Conservation (phyloP, 116 monocot genomes). For the Trichopus zeylanicus region DNA sequence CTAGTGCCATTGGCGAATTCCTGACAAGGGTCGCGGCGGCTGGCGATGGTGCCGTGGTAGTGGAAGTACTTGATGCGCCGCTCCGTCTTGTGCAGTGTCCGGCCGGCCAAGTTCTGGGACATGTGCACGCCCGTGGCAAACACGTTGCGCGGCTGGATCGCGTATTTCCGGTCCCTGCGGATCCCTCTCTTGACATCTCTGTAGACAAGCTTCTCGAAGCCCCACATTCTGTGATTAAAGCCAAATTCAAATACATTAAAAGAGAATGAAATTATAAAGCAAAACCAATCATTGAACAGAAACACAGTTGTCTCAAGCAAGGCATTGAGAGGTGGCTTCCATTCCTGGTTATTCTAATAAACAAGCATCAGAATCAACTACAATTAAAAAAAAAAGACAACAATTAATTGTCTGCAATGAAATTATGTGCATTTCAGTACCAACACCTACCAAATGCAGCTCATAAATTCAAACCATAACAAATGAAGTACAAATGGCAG, state of each 20-base stretch:
- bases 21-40: constrained; percentile 38
- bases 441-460: too few species aligned
- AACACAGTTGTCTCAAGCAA: too few species aligned
- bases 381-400: too few species aligned
- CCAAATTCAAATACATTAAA: too few species aligned
- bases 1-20: constrained; percentile 30
- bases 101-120: constrained; percentile 54
- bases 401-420: too few species aligned
- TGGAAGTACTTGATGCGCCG: constrained; percentile 62
- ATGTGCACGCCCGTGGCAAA: constrained; percentile 69
- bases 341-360: too few species aligned
- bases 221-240: constrained; percentile 91
- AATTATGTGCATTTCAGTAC: too few species aligned
- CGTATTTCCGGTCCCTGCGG: constrained; percentile 65
- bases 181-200: constrained; percentile 39
- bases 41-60: constrained; percentile 61
- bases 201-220: constrained; percentile 75
- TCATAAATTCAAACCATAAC: neutral
- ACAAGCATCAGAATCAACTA: too few species aligned
- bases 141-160: constrained; percentile 49
- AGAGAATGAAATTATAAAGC: too few species aligned
- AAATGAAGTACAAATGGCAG: too few species aligned
- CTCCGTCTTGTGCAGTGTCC: constrained; percentile 32
- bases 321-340: too few species aligned
- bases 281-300: too few species aligned